Percentiles rank a stretch among this genome's conserved stretches.
Conservation (phyloP, 2,329 filamentous ascomycete species). For the Bipolaris bicolor region DNA sequence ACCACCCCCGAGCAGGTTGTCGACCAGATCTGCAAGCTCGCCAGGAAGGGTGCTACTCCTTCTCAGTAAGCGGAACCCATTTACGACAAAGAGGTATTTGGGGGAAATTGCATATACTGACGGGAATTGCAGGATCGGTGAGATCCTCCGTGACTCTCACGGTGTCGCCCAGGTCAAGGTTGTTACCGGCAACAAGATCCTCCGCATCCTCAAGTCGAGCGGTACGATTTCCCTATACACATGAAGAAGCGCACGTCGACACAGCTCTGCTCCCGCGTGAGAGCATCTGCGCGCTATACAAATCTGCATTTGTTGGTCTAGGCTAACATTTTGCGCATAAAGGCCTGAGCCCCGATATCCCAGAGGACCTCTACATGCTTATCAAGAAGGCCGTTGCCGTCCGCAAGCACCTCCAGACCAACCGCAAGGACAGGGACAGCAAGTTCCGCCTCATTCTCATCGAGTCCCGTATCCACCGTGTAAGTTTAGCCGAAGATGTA, state of each 20-base stretch:
- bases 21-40: slow-evolving; percentile 99
- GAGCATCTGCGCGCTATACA: slow-evolving; percentile 70
- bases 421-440: slow-evolving; percentile 99
- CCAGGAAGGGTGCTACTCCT: slow-evolving; percentile 97
- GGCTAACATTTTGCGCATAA: slow-evolving; percentile 45
- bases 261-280: slow-evolving; percentile 36
- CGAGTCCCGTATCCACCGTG: slow-evolving; percentile 99
- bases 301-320: slow-evolving; percentile 54
- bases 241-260: slow-evolving; percentile 52
- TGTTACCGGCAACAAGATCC: slow-evolving; percentile 79
- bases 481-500: not conserved
- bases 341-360: slow-evolving; percentile 98
- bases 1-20: slow-evolving; percentile 98
- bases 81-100: not conserved
- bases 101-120: slow-evolving; percentile 16
- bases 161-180: slow-evolving; percentile 94
- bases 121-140: slow-evolving; percentile 71
- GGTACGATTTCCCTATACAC: slow-evolving; percentile 68
- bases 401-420: slow-evolving; percentile 99
- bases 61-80: slow-evolving; percentile 64
- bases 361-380: slow-evolving; percentile 99
- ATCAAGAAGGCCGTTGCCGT: slow-evolving; percentile 97
- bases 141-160: slow-evolving; percentile 96
- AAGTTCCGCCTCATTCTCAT: slow-evolving; percentile 99
- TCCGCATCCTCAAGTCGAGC: slow-evolving; percentile 12